Evolutionary conservation across 805 yeast species (phyloP).

Genomic region (Teunomyces atbi): DNA sequence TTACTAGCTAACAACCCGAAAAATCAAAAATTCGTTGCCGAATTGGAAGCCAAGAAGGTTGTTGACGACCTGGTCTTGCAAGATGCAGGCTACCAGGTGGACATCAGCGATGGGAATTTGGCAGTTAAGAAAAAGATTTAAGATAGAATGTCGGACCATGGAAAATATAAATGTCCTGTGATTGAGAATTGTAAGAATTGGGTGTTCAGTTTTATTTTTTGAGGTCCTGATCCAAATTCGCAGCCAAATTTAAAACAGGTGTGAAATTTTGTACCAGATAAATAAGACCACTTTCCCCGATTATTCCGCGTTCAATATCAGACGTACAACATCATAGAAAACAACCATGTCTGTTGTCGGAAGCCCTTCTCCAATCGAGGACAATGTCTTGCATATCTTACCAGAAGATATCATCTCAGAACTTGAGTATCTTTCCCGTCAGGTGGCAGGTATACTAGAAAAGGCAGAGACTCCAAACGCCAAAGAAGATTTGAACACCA

Average conservation of each 20-base stretch:
- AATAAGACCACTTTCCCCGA: constrained; percentile 3
- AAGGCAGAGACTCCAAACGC: not conserved
- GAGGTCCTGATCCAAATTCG: constrained; percentile 2
- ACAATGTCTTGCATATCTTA: not conserved
- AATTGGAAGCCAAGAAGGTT: constrained; percentile 70
- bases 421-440: constrained; percentile 3
- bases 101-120: constrained; percentile 70
- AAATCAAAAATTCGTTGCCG: constrained; percentile 76
- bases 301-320: constrained; percentile 1
- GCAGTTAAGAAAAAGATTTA: constrained; percentile 38
- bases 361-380: not conserved
- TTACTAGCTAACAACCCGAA: constrained; percentile 59
- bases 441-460: not conserved
- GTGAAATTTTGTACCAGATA: not conserved
- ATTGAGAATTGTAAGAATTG: not conserved
- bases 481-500: not conserved
- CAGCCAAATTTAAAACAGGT: constrained; percentile 2
- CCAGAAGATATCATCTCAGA: constrained; percentile 3
- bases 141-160: no score
- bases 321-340: not conserved
- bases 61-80: constrained; percentile 54
- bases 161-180: not conserved
- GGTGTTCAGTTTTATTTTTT: constrained; percentile 7
- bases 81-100: constrained; percentile 76
- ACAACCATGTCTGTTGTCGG: not conserved